Percentiles rank a stretch among this genome's conserved stretches.
Conservation (phyloP, 2,329 filamentous ascomycete genomes). For the Reticulascus tulasneorum region DNA sequence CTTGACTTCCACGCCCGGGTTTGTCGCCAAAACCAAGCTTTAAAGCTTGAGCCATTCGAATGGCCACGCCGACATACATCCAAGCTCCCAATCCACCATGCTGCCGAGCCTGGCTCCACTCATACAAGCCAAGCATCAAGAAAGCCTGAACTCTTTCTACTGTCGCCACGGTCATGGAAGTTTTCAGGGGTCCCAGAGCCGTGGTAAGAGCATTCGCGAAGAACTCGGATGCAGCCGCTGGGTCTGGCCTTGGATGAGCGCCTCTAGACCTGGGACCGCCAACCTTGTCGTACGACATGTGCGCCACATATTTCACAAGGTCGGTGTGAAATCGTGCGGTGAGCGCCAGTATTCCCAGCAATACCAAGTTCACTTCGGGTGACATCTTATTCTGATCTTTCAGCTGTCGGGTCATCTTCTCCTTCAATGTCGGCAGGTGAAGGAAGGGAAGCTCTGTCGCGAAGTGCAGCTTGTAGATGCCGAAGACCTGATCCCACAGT, state of each 20-base stretch:
- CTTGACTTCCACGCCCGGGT: slow-evolving; percentile 17
- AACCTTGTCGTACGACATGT: slow-evolving; percentile 23
- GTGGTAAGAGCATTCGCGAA: slow-evolving; percentile 57
- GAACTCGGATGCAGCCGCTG: slow-evolving; percentile 57
- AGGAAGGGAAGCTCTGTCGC: slow-evolving; percentile 69
- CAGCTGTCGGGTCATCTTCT: slow-evolving; percentile 41
- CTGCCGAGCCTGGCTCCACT: slow-evolving; percentile 61
- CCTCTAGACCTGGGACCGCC: slow-evolving; percentile 30
- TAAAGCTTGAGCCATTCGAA: slow-evolving; percentile 59
- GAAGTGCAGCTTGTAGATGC: slow-evolving; percentile 68
- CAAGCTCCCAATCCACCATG: slow-evolving; percentile 57
- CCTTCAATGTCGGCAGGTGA: slow-evolving; percentile 60
- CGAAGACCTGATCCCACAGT: slow-evolving; percentile 66
- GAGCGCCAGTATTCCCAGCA: slow-evolving; percentile 64
- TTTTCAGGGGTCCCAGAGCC: slow-evolving; percentile 44
- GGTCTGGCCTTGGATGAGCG: slow-evolving; percentile 37
- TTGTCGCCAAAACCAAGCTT: slow-evolving; percentile 56
- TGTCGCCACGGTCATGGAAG: slow-evolving; percentile 46
- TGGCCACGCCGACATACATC: slow-evolving; percentile 62
- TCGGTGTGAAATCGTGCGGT: slow-evolving; percentile 65
- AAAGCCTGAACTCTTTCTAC: slow-evolving; percentile 64
- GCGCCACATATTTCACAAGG: slow-evolving; percentile 51
- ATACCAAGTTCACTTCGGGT: slow-evolving; percentile 52
- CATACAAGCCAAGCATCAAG: slow-evolving; percentile 68
- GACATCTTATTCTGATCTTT: slow-evolving; percentile 29